Evolutionary conservation across 2,329 filamentous ascomycete species (phyloP), one percentile per base, ranked within the genome.

Genomic region (Aspergillus sp.): DNA sequence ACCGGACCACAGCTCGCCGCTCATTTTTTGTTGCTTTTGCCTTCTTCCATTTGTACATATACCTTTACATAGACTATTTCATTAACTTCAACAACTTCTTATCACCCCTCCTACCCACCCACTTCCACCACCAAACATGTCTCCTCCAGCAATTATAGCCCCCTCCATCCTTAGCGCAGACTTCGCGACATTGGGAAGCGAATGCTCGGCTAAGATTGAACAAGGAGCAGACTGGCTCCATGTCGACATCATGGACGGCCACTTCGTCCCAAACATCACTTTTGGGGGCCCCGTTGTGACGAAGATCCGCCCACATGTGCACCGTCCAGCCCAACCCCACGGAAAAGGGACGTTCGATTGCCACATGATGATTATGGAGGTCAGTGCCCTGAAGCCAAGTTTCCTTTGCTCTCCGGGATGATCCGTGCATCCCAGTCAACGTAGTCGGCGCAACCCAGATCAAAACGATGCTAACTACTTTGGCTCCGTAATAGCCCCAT

Each of bases 321-420:
- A 91, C 57, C 83, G 84, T 66, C 93, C 92, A 3, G 81, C 82
- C 41, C 80, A 83, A 52, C 83, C 83, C 35, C 81, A 89, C 65
- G 92, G 90, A 53, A 90, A 88, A 67, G 95, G 95, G 61, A 98
- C 93, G 14, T 99, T 99, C 74, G 95, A 99, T 78, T 99, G 95
- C 83, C 95, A 99, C 79, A 98, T 99, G 95, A 99, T 99, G 95
- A 96, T 99, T 73, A 87, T 91, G 69, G 93, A 99, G 89, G 91
- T 93, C 82, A 66, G 77, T 31, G 33, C 35, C 27, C 14, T 21
- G 19, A 12, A 21, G 11, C 21, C 35, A 9, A 11, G 27, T 31
- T 31, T 31, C 27, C 27, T 4, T 31, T 31, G 27, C 27, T 11
- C 35, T 37, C 44, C 44, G 44, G 9, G 14, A 40, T 43, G 45